Conservation (phyloP, 2,329 filamentous ascomycete genomes). For the Cercospora nicotianae region DNA sequence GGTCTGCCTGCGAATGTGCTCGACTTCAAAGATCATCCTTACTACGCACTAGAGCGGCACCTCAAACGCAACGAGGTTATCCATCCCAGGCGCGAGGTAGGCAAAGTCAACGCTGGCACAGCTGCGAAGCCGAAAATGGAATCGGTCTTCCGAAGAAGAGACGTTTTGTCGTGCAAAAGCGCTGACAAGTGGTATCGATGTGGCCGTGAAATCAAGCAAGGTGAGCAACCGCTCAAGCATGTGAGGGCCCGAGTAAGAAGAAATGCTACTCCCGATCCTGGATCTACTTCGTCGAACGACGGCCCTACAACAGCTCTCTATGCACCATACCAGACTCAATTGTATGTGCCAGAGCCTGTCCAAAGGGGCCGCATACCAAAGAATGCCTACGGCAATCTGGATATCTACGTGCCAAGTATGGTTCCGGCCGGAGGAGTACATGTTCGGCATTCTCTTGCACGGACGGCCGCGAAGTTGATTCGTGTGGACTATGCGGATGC, state of each 20-base stretch:
- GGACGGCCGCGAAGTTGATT: constrained; percentile 70
- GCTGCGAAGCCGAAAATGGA: constrained; percentile 62
- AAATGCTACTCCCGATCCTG: constrained; percentile 30
- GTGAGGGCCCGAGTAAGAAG: constrained; percentile 39
- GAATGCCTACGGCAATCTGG: constrained; percentile 63
- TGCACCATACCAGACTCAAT: constrained; percentile 61
- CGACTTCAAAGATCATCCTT: constrained; percentile 45
- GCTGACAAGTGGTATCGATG: constrained; percentile 89
- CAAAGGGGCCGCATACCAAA: constrained; percentile 67
- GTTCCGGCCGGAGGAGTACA: constrained; percentile 61
- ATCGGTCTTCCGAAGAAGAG: constrained; percentile 75
- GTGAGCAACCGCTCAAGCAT: constrained; percentile 81
- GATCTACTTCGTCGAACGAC: constrained; percentile 43
- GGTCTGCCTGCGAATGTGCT: constrained; percentile 50
- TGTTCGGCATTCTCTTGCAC: constrained; percentile 58
- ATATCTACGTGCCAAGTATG: constrained; percentile 65
- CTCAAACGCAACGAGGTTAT: constrained; percentile 81
- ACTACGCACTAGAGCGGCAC: constrained; percentile 76
- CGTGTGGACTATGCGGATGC: constrained; percentile 86
- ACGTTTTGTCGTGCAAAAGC: constrained; percentile 76
- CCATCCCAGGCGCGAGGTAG: constrained; percentile 67
- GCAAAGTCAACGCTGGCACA: constrained; percentile 70
- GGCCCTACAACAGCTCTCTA: constrained; percentile 59
- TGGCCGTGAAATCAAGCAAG: constrained; percentile 73
- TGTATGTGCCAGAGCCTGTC: constrained; percentile 76